These are phyloP conservation scores for Aspergillus olivimuriae DNA, from an alignment of 495 filamentous ascomycete species.

Conservation along the genomic window DNA sequence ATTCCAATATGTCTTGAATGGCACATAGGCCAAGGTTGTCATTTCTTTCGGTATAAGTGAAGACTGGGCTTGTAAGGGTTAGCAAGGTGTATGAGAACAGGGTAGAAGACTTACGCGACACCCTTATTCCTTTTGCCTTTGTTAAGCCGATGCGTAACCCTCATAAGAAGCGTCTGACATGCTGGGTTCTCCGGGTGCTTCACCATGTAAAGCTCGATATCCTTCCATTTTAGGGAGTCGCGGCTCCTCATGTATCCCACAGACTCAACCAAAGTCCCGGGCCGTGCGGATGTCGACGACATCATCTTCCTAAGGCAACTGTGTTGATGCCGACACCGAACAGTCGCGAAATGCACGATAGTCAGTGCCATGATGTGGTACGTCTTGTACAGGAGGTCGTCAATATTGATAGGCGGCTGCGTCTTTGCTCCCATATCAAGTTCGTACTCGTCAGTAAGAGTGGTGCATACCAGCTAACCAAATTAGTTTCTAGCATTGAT, in stretches of 20 bases:
- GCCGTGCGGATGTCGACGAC: conserved; percentile 14
- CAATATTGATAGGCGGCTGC: conserved; percentile 9
- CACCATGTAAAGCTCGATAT: conserved; percentile 21
- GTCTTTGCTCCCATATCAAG: conserved; percentile 10
- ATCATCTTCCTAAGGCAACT: conserved; percentile 24
- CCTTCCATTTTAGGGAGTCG: conserved; percentile 20
- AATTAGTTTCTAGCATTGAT: background rate
- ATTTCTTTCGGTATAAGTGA: conserved; percentile 19
- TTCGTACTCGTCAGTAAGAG: too few relatives aligned
- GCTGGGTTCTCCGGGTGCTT: conserved; percentile 16
- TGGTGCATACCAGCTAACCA: background rate
- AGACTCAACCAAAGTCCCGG: conserved; percentile 14
- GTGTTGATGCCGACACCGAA: conserved; percentile 11
- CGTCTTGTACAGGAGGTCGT: conserved; percentile 15
- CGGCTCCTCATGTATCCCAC: conserved; percentile 14
- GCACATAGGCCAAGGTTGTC: conserved; percentile 20
- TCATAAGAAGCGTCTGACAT: conserved; percentile 19
- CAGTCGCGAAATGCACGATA: conserved; percentile 12
- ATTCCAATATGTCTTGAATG: conserved; percentile 18
- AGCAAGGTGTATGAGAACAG: background rate
- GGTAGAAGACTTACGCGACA: conserved; percentile 10
- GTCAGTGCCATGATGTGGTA: conserved; percentile 10
- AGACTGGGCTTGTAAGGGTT: conserved; percentile 11
- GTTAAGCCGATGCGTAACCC: conserved; percentile 16
- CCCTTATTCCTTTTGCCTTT: conserved; percentile 20